phyloP scores from a whole-genome alignment of 1,139 yeast species.

The Hyphopichia khmerensis region DNA sequence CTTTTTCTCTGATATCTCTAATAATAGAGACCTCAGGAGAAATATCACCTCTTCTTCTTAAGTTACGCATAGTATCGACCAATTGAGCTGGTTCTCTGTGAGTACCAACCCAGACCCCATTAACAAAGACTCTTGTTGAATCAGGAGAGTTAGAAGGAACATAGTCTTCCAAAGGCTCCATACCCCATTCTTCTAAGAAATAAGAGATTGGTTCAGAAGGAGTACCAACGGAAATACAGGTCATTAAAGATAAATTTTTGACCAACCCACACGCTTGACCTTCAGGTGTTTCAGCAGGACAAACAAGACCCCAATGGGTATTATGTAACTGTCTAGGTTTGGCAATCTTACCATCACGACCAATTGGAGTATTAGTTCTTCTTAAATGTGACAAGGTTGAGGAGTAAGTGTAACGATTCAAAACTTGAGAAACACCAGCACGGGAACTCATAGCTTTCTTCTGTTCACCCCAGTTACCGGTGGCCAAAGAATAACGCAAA shows the following conservation, averaged over 20 bases:
- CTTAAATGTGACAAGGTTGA: constrained; percentile 96
- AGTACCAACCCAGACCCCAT: constrained; percentile 99
- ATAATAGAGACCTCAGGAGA: constrained; percentile 95
- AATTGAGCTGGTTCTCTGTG: constrained; percentile 93
- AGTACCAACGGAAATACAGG: constrained; percentile 96
- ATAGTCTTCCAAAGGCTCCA: constrained; percentile 96
- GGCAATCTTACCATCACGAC: constrained; percentile 97
- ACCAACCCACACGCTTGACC: constrained; percentile 99
- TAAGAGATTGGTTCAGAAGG: constrained; percentile 94
- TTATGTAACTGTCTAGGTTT: constrained; percentile 98
- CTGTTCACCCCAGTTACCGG: constrained; percentile 99
- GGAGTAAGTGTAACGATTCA: constrained; percentile 95
- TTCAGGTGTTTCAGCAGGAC: constrained; percentile 99
- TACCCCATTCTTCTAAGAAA: constrained; percentile 98
- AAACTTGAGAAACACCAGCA: constrained; percentile 99
- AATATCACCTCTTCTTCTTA: constrained; percentile 94
- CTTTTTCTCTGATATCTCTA: constrained; percentile 95
- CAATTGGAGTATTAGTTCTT: constrained; percentile 98
- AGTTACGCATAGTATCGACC: constrained; percentile 84
- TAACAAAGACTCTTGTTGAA: constrained; percentile 91
- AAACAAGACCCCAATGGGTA: constrained; percentile 99
- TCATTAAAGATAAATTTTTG: constrained; percentile 91
- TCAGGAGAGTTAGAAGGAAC: constrained; percentile 91
- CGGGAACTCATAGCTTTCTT: constrained; percentile 98
- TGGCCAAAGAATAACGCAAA: constrained; percentile 93